Conservation (phyloP, 2,329 filamentous ascomycete species). For the Colletotrichum sp. region DNA sequence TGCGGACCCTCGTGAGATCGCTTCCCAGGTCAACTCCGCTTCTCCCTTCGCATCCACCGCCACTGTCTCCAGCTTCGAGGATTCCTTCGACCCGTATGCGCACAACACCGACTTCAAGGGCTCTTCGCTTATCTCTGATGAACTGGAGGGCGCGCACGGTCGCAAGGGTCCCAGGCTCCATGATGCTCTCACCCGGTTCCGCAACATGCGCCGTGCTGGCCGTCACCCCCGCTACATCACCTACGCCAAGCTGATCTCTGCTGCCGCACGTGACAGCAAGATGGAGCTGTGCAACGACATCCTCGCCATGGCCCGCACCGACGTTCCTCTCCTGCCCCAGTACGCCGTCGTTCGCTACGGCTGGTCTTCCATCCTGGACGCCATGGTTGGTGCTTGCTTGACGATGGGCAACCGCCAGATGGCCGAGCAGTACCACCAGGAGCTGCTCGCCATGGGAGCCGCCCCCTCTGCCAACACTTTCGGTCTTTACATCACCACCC, state of each 20-base stretch:
- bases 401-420: slow-evolving; percentile 80
- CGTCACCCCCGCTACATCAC: slow-evolving; percentile 95
- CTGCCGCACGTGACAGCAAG: slow-evolving; percentile 84
- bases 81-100: slow-evolving; percentile 89
- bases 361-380: slow-evolving; percentile 95
- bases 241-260: slow-evolving; percentile 92
- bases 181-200: slow-evolving; percentile 83
- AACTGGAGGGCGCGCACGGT: slow-evolving; percentile 81
- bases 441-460: slow-evolving; percentile 87
- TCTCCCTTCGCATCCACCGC: slow-evolving; percentile 60
- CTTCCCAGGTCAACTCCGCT: slow-evolving; percentile 53
- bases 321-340: slow-evolving; percentile 84
- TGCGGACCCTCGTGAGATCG: slow-evolving; percentile 57
- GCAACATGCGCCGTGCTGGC: slow-evolving; percentile 90
- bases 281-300: slow-evolving; percentile 86
- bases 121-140: slow-evolving; percentile 87
- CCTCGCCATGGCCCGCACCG: slow-evolving; percentile 84
- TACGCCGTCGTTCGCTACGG: slow-evolving; percentile 91
- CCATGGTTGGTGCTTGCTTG: slow-evolving; percentile 93
- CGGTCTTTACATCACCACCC: slow-evolving; percentile 97
- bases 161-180: slow-evolving; percentile 76
- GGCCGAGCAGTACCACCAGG: slow-evolving; percentile 88
- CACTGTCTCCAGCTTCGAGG: slow-evolving; percentile 70
- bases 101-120: slow-evolving; percentile 92
- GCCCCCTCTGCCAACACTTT: slow-evolving; percentile 97